Percentiles rank a stretch among this genome's conserved stretches.
These are phyloP conservation scores for Lactarius indigo DNA, from an alignment of 768 basidiomycete genomes.

Conservation along the genomic window DNA sequence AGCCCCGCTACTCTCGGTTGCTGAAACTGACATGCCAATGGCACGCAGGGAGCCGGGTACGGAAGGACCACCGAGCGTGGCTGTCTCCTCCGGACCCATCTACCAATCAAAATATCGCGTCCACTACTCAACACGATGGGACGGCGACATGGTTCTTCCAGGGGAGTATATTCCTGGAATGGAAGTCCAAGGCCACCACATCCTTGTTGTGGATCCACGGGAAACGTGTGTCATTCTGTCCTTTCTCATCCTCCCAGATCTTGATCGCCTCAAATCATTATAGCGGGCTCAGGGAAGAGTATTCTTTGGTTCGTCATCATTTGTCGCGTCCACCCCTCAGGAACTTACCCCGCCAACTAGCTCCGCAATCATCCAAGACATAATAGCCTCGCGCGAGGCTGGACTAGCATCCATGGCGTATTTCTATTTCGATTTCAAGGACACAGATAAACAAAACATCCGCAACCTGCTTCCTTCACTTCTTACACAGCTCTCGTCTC, in stretches of 20 bases:
- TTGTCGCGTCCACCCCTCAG: not conserved
- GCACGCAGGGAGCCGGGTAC: not conserved
- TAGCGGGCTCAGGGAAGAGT: not conserved
- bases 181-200: not conserved
- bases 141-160: not conserved
- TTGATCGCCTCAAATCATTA: not conserved
- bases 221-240: not conserved
- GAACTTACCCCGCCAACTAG: not conserved
- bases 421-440: not conserved
- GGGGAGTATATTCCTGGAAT: not conserved
- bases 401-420: not conserved
- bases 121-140: not conserved
- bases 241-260: not conserved
- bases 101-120: not conserved
- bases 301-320: not conserved
- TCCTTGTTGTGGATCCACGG: constrained; percentile 9
- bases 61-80: not conserved
- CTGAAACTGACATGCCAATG: not conserved
- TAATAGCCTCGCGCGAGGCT: not conserved
- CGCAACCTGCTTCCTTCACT: not conserved
- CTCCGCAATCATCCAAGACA: not conserved
- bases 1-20: fast-evolving
- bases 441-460: not conserved
- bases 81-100: not conserved
- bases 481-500: not conserved